These are phyloP conservation scores for Chalaropsis ovoidea DNA, from an alignment of 2,329 filamentous ascomycete species.

Conservation along the genomic window DNA sequence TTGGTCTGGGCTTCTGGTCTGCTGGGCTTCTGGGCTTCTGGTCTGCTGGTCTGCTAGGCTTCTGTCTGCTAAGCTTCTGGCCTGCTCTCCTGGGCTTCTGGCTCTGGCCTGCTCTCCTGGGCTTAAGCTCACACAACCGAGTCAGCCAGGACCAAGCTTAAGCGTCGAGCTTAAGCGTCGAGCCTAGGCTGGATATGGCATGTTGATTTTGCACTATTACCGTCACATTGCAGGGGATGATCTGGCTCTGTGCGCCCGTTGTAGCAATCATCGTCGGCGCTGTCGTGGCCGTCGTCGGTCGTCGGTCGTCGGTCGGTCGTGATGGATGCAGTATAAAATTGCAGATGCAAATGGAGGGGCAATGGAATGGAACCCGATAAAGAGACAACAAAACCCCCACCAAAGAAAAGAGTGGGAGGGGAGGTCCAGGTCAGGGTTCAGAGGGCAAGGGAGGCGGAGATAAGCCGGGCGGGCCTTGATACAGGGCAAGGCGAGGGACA, in stretches of 20 bases:
- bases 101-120: neutral
- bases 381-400: neutral
- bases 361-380: slow-evolving; percentile 2
- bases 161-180: neutral
- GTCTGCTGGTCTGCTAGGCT: too few relatives aligned
- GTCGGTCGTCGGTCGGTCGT: neutral
- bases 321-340: neutral
- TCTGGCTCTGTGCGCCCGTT: slow-evolving; percentile 14
- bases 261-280: slow-evolving; percentile 1
- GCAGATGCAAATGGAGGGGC: neutral
- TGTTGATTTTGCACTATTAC: slow-evolving; percentile 12
- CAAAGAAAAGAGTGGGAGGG: neutral
- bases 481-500: neutral
- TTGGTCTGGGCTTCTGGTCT: too few relatives aligned
- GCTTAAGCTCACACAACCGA: neutral
- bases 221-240: slow-evolving; percentile 6
- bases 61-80: too few relatives aligned
- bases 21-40: too few relatives aligned
- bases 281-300: neutral
- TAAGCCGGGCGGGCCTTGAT: neutral
- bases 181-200: slow-evolving; percentile 7
- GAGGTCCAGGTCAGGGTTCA: neutral
- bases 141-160: neutral
- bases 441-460: slow-evolving; percentile 2
- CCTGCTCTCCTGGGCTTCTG: too few relatives aligned